These are phyloP conservation scores for Candida coquimbonensis DNA, from an alignment of 805 yeast genomes.

Conservation along the genomic window DNA sequence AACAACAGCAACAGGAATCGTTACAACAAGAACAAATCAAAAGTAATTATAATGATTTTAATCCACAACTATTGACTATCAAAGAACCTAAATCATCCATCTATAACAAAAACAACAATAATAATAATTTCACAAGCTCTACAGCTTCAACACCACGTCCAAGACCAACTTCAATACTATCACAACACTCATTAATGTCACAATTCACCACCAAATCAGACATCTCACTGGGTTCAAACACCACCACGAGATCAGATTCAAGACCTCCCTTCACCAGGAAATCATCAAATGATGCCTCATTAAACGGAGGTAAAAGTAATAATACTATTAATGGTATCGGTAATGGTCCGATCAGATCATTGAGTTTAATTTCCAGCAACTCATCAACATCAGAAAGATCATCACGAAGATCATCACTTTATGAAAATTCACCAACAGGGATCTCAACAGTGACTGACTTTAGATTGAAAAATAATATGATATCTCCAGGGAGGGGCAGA, in stretches of 20 bases:
- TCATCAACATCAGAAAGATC: constrained; percentile 34
- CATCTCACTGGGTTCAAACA: constrained; percentile 30
- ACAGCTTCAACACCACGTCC: constrained; percentile 5
- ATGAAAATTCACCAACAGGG: constrained; percentile 24
- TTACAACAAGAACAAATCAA: not conserved
- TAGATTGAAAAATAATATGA: not conserved
- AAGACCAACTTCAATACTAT: constrained; percentile 46
- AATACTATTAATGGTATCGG: constrained; percentile 8
- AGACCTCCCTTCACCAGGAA: constrained; percentile 18
- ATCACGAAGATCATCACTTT: constrained; percentile 33
- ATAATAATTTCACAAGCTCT: not conserved
- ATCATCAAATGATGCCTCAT: constrained; percentile 18
- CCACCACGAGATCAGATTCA: constrained; percentile 9
- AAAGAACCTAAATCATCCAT: constrained; percentile 26
- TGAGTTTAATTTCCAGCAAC: constrained; percentile 30
- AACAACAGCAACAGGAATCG: not conserved
- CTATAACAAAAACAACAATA: not conserved
- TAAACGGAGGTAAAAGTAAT: not conserved
- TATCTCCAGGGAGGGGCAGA: constrained; percentile 9
- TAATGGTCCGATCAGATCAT: constrained; percentile 24
- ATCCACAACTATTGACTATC: constrained; percentile 16
- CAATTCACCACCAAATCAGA: constrained; percentile 43
- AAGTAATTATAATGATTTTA: not conserved
- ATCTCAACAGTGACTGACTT: not conserved
- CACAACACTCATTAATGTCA: constrained; percentile 43